A percentile compares a stretch with the other conserved stretches of the same genome.
These are phyloP conservation scores for Myrica gale DNA, from an alignment of 306 rosid species.

Conservation along the genomic window DNA sequence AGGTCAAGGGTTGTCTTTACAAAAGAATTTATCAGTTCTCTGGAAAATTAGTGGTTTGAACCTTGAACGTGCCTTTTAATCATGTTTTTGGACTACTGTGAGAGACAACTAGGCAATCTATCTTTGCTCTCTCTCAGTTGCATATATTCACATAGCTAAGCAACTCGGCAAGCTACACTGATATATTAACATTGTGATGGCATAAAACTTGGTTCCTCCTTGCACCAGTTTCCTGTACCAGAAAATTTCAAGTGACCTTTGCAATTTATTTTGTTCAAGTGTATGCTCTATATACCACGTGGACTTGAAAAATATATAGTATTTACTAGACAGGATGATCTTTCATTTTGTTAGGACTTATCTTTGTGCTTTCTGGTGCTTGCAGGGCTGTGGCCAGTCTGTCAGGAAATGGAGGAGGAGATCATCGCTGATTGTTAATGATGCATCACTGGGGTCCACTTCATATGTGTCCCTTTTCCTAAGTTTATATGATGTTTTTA, in stretches of 20 bases:
- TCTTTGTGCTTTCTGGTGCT: slow-evolving; percentile 30
- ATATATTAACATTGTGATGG: background rate
- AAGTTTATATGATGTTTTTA: slow-evolving; percentile 25
- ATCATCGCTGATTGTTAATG: slow-evolving; percentile 47
- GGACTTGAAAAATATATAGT: background rate
- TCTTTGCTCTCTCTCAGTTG: background rate
- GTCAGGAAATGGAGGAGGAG: slow-evolving; percentile 54
- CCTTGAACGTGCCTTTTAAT: background rate
- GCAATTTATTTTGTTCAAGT: background rate
- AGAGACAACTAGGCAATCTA: background rate
- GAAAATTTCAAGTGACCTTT: background rate
- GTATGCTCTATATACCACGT: background rate
- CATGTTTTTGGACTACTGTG: background rate
- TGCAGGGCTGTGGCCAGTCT: slow-evolving; percentile 56
- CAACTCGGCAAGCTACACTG: no score
- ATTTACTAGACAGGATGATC: slow-evolving; percentile 10
- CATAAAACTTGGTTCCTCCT: background rate
- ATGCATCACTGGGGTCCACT: slow-evolving; percentile 24
- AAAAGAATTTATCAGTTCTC: background rate
- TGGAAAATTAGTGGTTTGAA: background rate
- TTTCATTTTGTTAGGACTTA: slow-evolving; percentile 8
- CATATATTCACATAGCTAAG: background rate
- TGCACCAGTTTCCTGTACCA: background rate
- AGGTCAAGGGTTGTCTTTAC: background rate
- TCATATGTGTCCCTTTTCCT: slow-evolving; percentile 32